These are phyloP conservation scores for Penicillium sclerotiorum DNA, from an alignment of 2,329 filamentous ascomycete species.

Conservation along the genomic window DNA sequence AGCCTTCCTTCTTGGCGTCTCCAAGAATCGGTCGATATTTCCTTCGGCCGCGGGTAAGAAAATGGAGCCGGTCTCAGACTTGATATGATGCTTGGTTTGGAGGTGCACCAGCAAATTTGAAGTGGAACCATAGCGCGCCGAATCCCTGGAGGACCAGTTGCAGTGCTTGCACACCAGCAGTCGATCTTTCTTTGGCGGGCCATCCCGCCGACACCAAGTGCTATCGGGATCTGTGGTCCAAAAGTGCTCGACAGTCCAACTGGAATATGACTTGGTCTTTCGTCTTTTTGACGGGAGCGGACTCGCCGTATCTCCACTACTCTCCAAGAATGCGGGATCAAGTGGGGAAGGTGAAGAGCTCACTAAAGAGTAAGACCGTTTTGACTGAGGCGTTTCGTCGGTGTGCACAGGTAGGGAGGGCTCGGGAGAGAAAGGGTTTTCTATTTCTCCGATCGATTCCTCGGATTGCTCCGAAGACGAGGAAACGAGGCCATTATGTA, in stretches of 20 bases:
- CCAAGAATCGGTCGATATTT: slow-evolving; percentile 6
- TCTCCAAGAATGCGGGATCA: slow-evolving; percentile 10
- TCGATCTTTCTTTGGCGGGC: slow-evolving; percentile 11
- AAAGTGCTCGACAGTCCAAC: slow-evolving; percentile 9
- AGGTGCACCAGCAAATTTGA: slow-evolving; percentile 10
- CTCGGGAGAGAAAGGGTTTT: slow-evolving; percentile 10
- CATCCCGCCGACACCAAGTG: slow-evolving; percentile 13
- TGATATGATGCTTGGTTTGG: slow-evolving; percentile 10
- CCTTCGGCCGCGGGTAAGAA: slow-evolving; percentile 7
- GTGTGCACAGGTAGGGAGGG: slow-evolving; percentile 3
- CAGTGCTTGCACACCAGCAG: slow-evolving; percentile 7
- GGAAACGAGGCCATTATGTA: slow-evolving; percentile 11
- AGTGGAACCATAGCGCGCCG: slow-evolving; percentile 11
- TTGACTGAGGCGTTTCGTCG: slow-evolving; percentile 7
- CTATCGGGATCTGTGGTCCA: slow-evolving; percentile 11
- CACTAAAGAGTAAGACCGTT: slow-evolving; percentile 7
- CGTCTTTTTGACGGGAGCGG: slow-evolving; percentile 11
- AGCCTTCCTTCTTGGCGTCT: slow-evolving; percentile 5
- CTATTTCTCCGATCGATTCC: slow-evolving; percentile 6
- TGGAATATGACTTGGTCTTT: slow-evolving; percentile 5
- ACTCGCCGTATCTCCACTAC: slow-evolving; percentile 7
- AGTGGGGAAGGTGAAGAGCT: slow-evolving; percentile 11
- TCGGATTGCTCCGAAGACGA: slow-evolving; percentile 7
- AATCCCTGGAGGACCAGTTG: slow-evolving; percentile 11
- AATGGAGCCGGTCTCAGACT: slow-evolving; percentile 1